Percentiles rank a stretch among this genome's conserved stretches.
These are phyloP conservation scores for Prunus davidiana DNA, from an alignment of 306 rosid genomes.

Conservation along the genomic window DNA sequence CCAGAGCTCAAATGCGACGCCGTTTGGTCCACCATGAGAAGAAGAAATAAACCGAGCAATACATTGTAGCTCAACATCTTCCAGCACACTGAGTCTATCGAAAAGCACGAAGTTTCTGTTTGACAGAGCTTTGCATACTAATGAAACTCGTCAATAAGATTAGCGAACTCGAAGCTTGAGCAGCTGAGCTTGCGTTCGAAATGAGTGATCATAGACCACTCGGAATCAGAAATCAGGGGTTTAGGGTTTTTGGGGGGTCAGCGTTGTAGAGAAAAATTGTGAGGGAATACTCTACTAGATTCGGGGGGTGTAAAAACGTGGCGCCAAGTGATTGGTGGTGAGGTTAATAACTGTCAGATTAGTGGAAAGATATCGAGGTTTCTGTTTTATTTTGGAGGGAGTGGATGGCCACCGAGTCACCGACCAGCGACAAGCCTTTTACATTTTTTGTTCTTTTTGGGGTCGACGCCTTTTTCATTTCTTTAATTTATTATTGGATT, in stretches of 20 bases:
- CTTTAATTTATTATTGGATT: no score
- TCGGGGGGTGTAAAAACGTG: slow-evolving; percentile 1
- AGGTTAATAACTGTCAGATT: background rate
- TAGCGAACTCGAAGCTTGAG: background rate
- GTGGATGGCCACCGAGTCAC: background rate
- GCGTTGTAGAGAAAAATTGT: background rate
- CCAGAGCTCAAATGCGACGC: slow-evolving; percentile 52
- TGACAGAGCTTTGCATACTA: background rate
- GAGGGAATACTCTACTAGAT: background rate
- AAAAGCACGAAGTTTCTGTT: slow-evolving; percentile 1
- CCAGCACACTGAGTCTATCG: background rate
- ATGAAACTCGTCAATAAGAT: background rate
- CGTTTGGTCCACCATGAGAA: slow-evolving; percentile 25
- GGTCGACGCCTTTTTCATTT: no score
- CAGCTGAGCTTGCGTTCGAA: background rate
- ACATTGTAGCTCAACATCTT: slow-evolving; percentile 27
- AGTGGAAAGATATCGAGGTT: background rate
- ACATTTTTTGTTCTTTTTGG: no score
- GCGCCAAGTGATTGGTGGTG: slow-evolving; percentile 8
- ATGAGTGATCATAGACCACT: background rate
- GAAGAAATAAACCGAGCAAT: slow-evolving; percentile 24
- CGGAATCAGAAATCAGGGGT: background rate
- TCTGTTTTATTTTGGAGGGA: background rate
- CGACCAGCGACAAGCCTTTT: background rate
- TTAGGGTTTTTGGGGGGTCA: slow-evolving; percentile 18